phyloP scores from a whole-genome alignment of 2,329 filamentous ascomycete genomes.

The Plenodomus biglobosus region DNA sequence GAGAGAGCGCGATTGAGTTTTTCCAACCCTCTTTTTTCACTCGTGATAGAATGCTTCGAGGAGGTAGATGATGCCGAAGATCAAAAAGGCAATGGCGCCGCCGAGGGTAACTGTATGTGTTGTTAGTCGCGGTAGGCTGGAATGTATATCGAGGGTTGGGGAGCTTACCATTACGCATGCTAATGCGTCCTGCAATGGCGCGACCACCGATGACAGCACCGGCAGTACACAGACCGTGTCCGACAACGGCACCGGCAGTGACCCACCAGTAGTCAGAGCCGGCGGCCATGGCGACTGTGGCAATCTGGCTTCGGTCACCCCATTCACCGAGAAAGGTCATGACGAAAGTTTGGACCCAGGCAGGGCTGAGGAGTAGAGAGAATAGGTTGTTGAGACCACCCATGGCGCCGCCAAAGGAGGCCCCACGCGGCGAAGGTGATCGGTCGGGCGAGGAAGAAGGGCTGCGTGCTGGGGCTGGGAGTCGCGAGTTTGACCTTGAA shows the following conservation, averaged over 20 bases:
- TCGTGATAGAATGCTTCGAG: constrained; percentile 67
- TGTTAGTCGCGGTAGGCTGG: constrained; percentile 25
- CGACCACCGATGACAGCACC: constrained; percentile 89
- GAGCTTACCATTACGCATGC: constrained; percentile 91
- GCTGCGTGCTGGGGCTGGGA: constrained; percentile 78
- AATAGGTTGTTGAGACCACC: constrained; percentile 81
- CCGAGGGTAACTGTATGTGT: constrained; percentile 79
- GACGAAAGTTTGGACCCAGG: constrained; percentile 97
- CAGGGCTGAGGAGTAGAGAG: constrained; percentile 85
- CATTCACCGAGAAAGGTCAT: constrained; percentile 99
- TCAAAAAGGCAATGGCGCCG: constrained; percentile 83
- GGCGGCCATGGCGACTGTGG: constrained; percentile 97
- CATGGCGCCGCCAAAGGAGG: constrained; percentile 55
- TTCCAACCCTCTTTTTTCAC: constrained; percentile 30
- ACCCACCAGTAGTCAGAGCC: constrained; percentile 99
- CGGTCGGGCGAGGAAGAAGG: constrained; percentile 61
- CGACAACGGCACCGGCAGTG: constrained; percentile 80
- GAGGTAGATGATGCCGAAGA: constrained; percentile 90
- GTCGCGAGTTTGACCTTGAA: constrained; percentile 71
- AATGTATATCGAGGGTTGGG: constrained; percentile 28
- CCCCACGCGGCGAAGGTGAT: constrained; percentile 53
- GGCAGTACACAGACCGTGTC: constrained; percentile 87
- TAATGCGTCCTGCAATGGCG: constrained; percentile 90
- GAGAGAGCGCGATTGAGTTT: constrained; percentile 1
- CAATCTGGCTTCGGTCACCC: constrained; percentile 97